Percentiles rank a stretch among this genome's conserved stretches.
Conservation (phyloP, 2,329 filamentous ascomycete species). For the Pseudocercospora musae region DNA sequence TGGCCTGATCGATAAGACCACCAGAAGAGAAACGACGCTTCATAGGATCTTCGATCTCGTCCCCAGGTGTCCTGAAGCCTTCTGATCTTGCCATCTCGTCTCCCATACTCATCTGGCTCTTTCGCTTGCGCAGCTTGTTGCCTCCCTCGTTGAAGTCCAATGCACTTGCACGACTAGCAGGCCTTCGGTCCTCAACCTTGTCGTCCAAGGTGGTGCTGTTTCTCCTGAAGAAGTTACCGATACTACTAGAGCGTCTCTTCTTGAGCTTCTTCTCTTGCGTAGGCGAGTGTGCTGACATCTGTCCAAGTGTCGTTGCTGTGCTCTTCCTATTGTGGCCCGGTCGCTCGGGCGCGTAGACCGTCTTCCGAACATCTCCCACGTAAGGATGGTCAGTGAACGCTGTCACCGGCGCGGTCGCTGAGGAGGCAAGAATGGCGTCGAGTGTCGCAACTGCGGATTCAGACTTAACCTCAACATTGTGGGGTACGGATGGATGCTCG, state of each 20-base stretch:
- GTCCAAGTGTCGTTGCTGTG: constrained; percentile 14
- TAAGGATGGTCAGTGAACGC: constrained; percentile 90
- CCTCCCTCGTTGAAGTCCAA: constrained; percentile 31
- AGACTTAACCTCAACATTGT: constrained; percentile 59
- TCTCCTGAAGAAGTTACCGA: constrained; percentile 33
- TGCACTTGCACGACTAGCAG: constrained; percentile 30
- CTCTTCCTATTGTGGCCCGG: constrained; percentile 19
- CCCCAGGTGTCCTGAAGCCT: constrained; percentile 15
- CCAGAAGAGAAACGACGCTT: constrained; percentile 15
- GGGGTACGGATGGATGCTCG: constrained; percentile 60
- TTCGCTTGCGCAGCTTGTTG: constrained; percentile 35
- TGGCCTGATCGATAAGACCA: constrained; percentile 26
- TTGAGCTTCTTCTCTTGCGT: constrained; percentile 17
- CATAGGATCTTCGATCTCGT: constrained; percentile 16
- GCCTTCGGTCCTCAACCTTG: constrained; percentile 29
- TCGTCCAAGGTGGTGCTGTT: constrained; percentile 37
- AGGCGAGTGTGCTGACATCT: not conserved
- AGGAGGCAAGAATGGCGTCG: constrained; percentile 88
- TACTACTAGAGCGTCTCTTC: constrained; percentile 31
- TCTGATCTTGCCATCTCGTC: constrained; percentile 23
- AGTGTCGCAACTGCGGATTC: constrained; percentile 85
- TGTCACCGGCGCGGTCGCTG: constrained; percentile 78
- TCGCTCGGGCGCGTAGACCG: constrained; percentile 63
- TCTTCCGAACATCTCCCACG: constrained; percentile 69
- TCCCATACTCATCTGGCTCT: constrained; percentile 34